Evolutionary conservation across 2,329 filamentous ascomycete species (phyloP).

Genomic region (Nemania bipapillata): DNA sequence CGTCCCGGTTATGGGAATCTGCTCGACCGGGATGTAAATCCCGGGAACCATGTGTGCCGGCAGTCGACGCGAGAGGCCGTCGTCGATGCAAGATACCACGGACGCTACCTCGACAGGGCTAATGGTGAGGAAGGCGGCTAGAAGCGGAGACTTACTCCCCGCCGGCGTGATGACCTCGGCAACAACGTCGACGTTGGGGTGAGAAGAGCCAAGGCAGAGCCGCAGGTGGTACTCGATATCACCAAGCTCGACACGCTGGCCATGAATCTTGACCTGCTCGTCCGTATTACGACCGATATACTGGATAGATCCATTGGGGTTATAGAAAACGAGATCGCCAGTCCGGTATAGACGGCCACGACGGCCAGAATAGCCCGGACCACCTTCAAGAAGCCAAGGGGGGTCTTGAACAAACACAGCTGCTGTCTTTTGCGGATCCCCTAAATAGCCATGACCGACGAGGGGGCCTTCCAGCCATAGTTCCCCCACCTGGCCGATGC

Average conservation of each 20-base stretch:
- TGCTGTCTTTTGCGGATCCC: conserved; percentile 16
- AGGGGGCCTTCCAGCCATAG: conserved; percentile 26
- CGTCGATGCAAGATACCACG: conserved; percentile 2
- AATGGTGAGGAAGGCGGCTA: conserved; percentile 12
- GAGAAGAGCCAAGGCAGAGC: conserved; percentile 1
- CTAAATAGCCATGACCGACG: conserved; percentile 28
- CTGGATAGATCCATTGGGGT: background rate
- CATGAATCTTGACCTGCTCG: conserved; percentile 13
- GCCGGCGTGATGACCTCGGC: conserved; percentile 12
- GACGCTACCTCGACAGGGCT: background rate
- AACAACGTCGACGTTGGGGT: conserved; percentile 1
- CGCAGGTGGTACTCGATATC: conserved; percentile 16
- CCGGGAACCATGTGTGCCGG: conserved; percentile 20
- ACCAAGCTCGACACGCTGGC: conserved; percentile 14
- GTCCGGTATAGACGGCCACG: conserved; percentile 14
- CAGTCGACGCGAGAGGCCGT: background rate
- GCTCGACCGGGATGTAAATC: conserved; percentile 9
- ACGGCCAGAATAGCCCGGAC: conserved; percentile 2
- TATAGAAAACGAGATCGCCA: conserved; percentile 14
- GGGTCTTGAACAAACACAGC: conserved; percentile 24
- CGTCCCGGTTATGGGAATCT: conserved; percentile 14
- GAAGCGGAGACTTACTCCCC: conserved; percentile 5
- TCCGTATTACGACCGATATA: conserved; percentile 13
- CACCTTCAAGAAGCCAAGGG: conserved; percentile 14
- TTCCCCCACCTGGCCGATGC: conserved; percentile 19